These are phyloP conservation scores for Populus hybrid DNA, from an alignment of 441 rosid species.

Conservation along the genomic window DNA sequence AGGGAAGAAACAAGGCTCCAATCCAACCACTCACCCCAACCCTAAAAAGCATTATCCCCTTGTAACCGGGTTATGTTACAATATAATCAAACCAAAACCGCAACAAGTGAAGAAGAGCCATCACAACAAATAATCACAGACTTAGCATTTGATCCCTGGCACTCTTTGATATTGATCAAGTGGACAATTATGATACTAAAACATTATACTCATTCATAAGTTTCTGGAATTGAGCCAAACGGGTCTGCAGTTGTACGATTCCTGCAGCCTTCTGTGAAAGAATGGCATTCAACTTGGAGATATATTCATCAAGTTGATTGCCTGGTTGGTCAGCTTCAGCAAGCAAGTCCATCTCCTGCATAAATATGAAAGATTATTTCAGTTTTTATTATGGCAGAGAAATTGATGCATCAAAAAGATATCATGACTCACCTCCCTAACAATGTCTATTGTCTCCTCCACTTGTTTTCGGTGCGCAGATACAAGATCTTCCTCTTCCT, in stretches of 20 bases:
- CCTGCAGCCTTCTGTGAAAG: conserved; percentile 81
- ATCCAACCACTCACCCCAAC: conserved; percentile 6
- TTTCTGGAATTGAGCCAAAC: conserved; percentile 74
- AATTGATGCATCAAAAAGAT: background rate
- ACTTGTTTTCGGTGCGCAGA: conserved; percentile 70
- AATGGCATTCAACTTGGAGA: conserved; percentile 60
- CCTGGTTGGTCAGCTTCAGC: conserved; percentile 85
- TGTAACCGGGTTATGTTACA: background rate
- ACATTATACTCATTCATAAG: conserved; percentile 74
- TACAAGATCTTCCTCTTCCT: conserved; percentile 85
- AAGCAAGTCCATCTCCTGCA: conserved; percentile 76
- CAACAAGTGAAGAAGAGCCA: background rate
- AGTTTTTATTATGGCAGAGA: background rate
- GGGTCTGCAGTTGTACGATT: conserved; percentile 62
- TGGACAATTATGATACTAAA: conserved; percentile 51
- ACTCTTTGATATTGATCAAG: conserved; percentile 23
- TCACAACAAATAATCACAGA: background rate
- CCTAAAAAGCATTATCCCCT: background rate
- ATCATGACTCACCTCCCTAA: conserved; percentile 51
- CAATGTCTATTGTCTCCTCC: conserved; percentile 69
- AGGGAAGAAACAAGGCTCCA: conserved; percentile 10
- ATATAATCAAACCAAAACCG: background rate
- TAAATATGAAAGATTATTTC: background rate
- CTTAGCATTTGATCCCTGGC: background rate
- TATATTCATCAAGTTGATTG: conserved; percentile 76